These are phyloP conservation scores for Diospyros lotus DNA, from an alignment of 148 eudicot genomes.

Conservation along the genomic window DNA sequence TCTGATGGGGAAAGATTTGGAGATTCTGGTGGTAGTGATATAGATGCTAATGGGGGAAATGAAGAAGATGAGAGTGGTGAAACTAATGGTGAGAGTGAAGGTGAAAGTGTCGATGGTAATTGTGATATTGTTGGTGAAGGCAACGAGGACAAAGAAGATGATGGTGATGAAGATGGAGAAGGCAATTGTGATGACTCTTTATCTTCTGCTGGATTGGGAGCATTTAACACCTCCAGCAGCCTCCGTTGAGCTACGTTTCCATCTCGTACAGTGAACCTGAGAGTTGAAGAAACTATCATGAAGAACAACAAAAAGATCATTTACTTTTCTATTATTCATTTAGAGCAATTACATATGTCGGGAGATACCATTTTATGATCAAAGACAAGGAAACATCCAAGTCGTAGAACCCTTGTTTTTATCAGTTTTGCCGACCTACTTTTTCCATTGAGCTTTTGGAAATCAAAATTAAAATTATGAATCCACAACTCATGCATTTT, in stretches of 20 bases:
- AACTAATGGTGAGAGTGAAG: slow-evolving; percentile 17
- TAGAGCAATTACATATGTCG: not conserved
- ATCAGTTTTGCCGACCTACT: not conserved
- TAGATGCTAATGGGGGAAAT: slow-evolving; percentile 22
- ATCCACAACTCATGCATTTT: not conserved
- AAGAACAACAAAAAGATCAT: not conserved
- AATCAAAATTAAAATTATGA: not conserved
- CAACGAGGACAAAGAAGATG: slow-evolving; percentile 11
- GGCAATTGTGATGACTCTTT: slow-evolving; percentile 23
- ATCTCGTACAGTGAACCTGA: slow-evolving; percentile 20
- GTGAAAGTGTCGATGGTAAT: slow-evolving; percentile 14
- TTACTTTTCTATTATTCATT: not conserved
- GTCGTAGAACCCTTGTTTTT: not conserved
- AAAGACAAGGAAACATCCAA: not conserved
- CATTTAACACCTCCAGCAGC: slow-evolving; percentile 29
- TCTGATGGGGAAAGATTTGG: slow-evolving; percentile 23
- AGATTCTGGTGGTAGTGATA: slow-evolving; percentile 17
- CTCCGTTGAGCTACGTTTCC: slow-evolving; percentile 18
- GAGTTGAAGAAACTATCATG: slow-evolving; percentile 5
- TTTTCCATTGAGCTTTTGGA: not conserved
- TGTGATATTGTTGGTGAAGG: slow-evolving; percentile 11
- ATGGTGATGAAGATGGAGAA: slow-evolving; percentile 13
- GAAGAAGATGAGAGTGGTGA: slow-evolving; percentile 17
- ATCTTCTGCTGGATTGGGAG: not conserved
- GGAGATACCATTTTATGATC: not conserved